Evolutionary conservation across 495 filamentous ascomycete species (phyloP).

Genomic region (Xylaria nigripes): DNA sequence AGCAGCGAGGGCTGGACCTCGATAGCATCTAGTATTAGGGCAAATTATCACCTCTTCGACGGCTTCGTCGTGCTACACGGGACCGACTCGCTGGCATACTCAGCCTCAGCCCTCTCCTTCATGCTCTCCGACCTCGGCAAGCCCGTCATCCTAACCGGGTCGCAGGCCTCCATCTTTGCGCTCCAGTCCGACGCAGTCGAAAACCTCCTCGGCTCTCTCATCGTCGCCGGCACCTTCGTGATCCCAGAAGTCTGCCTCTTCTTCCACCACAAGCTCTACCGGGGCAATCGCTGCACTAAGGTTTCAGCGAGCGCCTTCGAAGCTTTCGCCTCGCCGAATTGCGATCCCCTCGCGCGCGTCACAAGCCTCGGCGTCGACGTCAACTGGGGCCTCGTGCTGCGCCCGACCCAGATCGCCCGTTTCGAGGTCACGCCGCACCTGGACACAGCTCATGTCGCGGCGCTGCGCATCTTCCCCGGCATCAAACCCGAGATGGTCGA

Average conservation of each 20-base stretch:
- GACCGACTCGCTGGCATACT: conserved; percentile 89
- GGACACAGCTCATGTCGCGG: conserved; percentile 84
- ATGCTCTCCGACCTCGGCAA: conserved; percentile 92
- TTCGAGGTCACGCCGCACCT: conserved; percentile 73
- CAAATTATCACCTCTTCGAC: conserved; percentile 88
- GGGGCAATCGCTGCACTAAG: conserved; percentile 86
- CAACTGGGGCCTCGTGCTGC: conserved; percentile 71
- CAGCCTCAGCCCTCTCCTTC: conserved; percentile 85
- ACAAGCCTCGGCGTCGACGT: conserved; percentile 74
- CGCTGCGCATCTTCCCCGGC: conserved; percentile 89
- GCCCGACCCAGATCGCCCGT: conserved; percentile 61
- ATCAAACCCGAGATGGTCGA: conserved; percentile 94
- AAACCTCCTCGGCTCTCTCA: conserved; percentile 84
- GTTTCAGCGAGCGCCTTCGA: conserved; percentile 77
- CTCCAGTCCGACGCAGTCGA: conserved; percentile 94
- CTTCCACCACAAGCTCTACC: conserved; percentile 88
- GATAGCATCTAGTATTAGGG: conserved; percentile 60
- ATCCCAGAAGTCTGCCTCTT: conserved; percentile 95
- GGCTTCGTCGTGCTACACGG: conserved; percentile 96
- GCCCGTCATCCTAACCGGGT: conserved; percentile 83
- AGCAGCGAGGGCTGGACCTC: conserved; percentile 76
- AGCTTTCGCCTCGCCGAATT: conserved; percentile 83
- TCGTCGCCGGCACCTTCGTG: conserved; percentile 92
- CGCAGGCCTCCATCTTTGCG: conserved; percentile 86
- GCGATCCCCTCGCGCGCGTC: conserved; percentile 68